Conservation (phyloP, 2,329 filamentous ascomycete species). For the Colletotrichum euphorbiae region DNA sequence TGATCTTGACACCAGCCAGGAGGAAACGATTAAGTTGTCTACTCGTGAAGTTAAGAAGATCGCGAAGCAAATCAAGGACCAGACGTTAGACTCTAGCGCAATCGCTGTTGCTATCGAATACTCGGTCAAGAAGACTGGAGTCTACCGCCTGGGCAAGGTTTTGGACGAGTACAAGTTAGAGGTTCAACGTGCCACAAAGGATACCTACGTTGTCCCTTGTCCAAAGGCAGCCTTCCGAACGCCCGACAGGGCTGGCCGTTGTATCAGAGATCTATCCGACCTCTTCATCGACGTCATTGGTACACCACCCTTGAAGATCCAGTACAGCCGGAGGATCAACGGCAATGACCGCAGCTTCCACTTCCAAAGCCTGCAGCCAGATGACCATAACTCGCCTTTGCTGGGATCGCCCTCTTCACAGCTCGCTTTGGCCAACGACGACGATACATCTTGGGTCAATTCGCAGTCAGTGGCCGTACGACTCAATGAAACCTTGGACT, state of each 20-base stretch:
- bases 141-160: slow-evolving; percentile 87
- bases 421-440: slow-evolving; percentile 67
- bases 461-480: slow-evolving; percentile 81
- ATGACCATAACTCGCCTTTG: slow-evolving; percentile 83
- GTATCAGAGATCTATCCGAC: slow-evolving; percentile 88
- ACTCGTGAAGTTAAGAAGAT: slow-evolving; percentile 80
- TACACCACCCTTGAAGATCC: slow-evolving; percentile 90
- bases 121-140: slow-evolving; percentile 84
- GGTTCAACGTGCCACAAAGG: slow-evolving; percentile 79
- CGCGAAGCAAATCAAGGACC: slow-evolving; percentile 74
- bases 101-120: slow-evolving; percentile 77
- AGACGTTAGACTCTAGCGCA: slow-evolving; percentile 71
- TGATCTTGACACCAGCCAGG: slow-evolving; percentile 82
- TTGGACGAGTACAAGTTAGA: slow-evolving; percentile 95
- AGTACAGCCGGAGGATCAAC: slow-evolving; percentile 91
- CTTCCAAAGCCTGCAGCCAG: slow-evolving; percentile 93
- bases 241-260: slow-evolving; percentile 74
- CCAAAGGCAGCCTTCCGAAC: slow-evolving; percentile 81
- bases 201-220: slow-evolving; percentile 87
- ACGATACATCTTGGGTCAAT: slow-evolving; percentile 85
- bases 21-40: slow-evolving; percentile 83
- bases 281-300: slow-evolving; percentile 86
- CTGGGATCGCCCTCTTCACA: slow-evolving; percentile 69
- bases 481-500: slow-evolving; percentile 88
- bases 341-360: slow-evolving; percentile 85